phyloP scores from a whole-genome alignment of 2,329 filamentous ascomycete genomes.

The Fusarium solani-melongenae region DNA sequence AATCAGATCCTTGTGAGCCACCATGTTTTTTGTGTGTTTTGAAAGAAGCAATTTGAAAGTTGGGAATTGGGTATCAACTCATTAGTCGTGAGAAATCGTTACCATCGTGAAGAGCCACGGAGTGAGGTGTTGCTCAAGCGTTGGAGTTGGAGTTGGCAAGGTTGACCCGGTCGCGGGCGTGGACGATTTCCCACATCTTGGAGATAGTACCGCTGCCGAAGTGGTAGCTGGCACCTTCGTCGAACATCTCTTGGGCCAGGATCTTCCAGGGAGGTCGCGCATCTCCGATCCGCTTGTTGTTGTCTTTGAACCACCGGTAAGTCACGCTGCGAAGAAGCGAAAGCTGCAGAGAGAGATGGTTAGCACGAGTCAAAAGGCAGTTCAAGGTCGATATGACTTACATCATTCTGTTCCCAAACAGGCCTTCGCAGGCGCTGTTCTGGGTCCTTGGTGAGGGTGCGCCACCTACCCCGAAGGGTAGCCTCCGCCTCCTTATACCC shows the following conservation, averaged over 20 bases:
- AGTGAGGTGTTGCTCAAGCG: neutral
- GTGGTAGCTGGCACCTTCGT: constrained; percentile 65
- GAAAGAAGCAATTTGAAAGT: neutral
- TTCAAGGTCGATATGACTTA: constrained; percentile 55
- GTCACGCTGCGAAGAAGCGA: neutral
- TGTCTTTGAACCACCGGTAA: neutral
- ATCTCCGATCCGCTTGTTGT: neutral
- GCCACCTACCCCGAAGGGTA: constrained; percentile 75
- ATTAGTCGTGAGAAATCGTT: neutral
- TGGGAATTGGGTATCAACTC: neutral
- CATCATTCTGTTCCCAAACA: constrained; percentile 71
- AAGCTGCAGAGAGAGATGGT: neutral
- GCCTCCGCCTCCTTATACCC: constrained; percentile 74
- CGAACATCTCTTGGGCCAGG: constrained; percentile 64
- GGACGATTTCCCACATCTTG: constrained; percentile 61
- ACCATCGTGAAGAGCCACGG: neutral
- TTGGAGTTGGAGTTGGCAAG: no score
- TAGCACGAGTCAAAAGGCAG: neutral
- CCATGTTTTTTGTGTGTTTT: neutral
- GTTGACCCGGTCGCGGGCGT: neutral
- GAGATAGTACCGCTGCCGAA: constrained; percentile 70
- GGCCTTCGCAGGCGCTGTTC: constrained; percentile 73
- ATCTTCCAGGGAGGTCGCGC: constrained; percentile 63
- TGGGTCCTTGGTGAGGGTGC: constrained; percentile 73
- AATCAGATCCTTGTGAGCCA: neutral